Evolutionary conservation across 805 yeast species (phyloP), one percentile per base, ranked within the genome.

Genomic region (Komagataella populi): DNA sequence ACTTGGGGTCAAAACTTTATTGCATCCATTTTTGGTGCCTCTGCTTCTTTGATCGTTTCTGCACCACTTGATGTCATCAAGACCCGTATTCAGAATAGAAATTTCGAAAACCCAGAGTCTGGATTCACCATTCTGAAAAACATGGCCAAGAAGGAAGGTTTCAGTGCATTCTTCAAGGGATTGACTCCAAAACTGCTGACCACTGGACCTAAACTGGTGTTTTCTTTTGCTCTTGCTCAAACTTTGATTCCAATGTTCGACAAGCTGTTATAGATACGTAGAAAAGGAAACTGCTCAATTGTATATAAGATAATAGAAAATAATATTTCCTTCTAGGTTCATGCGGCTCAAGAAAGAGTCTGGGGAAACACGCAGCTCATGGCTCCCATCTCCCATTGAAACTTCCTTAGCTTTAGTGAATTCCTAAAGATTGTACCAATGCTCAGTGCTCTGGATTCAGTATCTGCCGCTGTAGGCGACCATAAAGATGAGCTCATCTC

Each of bases 21-120:
- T 53, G 87, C 98, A 22, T 91, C 98, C 7, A 89, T 91, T 59
- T 83, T 83, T 61, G 99, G 99, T 68, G 99, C 99, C 20, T 86
- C 95, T 52, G 95, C 98, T 18, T 91, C 98, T 7, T 78, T 93
- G 69, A 87, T 93, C 65, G 97, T 93, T 20, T 84, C 95, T 59
- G 99, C 99, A 51, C 99, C 99, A 48, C 77, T 93, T 63, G 99
- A 93, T 65, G 97, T 93, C 52, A 91, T 93, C 70, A 93, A 93
- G 77, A 93, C 99, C 55, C 84, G 99, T 75, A 93, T 93, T 63
- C 99, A 93, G 73, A 93, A 93, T 77, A 84, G 81, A 70, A 88
- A 84, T 74, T 93, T 93, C 61, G 98, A 90, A 62, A 86, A 89
- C 70, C 95, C 96, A 55, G 96, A 93, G 72, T 77, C 88, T 49